These are phyloP conservation scores for Exophiala aquamarina DNA, from an alignment of 2,329 filamentous ascomycete genomes.

Conservation along the genomic window DNA sequence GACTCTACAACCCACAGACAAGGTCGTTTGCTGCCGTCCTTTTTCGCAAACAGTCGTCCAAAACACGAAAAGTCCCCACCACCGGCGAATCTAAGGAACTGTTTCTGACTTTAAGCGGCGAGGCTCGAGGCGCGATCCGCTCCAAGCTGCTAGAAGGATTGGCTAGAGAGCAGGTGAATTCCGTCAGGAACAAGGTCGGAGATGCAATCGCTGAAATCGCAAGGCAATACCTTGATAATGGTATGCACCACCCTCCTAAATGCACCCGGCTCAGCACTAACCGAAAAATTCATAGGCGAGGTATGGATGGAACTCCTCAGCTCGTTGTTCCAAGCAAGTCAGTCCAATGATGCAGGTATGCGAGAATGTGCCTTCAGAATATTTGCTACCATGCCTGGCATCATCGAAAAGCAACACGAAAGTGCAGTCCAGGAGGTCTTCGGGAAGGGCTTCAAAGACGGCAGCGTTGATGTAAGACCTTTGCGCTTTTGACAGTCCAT, in stretches of 20 bases:
- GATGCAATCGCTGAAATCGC: conserved; percentile 97
- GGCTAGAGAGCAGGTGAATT: conserved; percentile 67
- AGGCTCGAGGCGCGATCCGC: conserved; percentile 76
- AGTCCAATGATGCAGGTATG: conserved; percentile 77
- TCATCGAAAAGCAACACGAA: conserved; percentile 95
- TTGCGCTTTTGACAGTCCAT: conserved; percentile 34
- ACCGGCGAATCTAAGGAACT: conserved; percentile 74
- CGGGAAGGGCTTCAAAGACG: conserved; percentile 87
- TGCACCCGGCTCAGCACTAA: conserved; percentile 5
- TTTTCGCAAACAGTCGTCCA: conserved; percentile 89
- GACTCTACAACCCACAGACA: too few relatives aligned
- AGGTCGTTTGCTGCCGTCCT: conserved; percentile 91
- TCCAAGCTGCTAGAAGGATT: conserved; percentile 79
- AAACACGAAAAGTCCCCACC: conserved; percentile 72
- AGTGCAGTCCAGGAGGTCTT: conserved; percentile 87
- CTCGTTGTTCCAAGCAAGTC: conserved; percentile 85
- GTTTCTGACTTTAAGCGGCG: conserved; percentile 74
- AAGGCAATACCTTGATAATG: conserved; percentile 88
- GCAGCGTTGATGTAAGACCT: conserved; percentile 66
- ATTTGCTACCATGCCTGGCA: conserved; percentile 89
- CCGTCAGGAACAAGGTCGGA: conserved; percentile 90
- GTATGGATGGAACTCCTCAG: conserved; percentile 87
- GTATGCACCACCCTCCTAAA: conserved; percentile 51
- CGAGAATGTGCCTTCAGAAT: conserved; percentile 93
- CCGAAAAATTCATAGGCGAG: conserved; percentile 57